phyloP scores from a whole-genome alignment of 2,329 filamentous ascomycete genomes.

The Diaporthe nobilis region DNA sequence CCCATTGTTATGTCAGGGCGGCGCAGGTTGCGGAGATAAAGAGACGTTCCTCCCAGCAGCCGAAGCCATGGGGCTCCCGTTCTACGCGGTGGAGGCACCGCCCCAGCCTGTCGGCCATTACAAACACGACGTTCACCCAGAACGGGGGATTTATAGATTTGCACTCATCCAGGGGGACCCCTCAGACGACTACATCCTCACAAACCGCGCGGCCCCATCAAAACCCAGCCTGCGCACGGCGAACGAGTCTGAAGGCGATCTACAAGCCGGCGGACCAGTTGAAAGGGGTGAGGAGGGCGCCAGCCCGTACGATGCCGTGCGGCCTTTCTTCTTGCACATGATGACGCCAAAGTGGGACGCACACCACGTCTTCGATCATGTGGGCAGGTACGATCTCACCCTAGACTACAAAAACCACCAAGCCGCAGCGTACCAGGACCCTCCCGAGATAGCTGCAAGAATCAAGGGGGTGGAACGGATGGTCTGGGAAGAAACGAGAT shows the following conservation, averaged over 20 bases:
- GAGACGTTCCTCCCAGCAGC: slow-evolving; percentile 63
- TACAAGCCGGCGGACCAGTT: background rate
- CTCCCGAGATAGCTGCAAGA: background rate
- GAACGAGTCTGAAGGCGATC: background rate
- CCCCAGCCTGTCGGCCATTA: slow-evolving; percentile 16
- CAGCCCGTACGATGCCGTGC: background rate
- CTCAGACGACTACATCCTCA: background rate
- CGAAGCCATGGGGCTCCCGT: slow-evolving; percentile 53
- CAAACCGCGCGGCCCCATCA: background rate
- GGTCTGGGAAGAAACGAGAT: slow-evolving; percentile 19
- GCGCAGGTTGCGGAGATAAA: slow-evolving; percentile 60
- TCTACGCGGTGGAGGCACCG: slow-evolving; percentile 55
- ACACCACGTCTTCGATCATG: slow-evolving; percentile 3
- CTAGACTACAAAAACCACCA: background rate
- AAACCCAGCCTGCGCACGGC: background rate
- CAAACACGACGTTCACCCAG: background rate
- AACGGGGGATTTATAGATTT: background rate
- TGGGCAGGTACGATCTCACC: slow-evolving; percentile 16
- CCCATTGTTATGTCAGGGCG: slow-evolving; percentile 59
- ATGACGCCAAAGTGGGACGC: slow-evolving; percentile 20
- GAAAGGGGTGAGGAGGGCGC: background rate
- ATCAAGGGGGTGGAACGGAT: slow-evolving; percentile 14
- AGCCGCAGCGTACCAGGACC: slow-evolving; percentile 8
- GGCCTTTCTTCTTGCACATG: slow-evolving; percentile 22
- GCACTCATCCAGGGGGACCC: background rate